Evolutionary conservation across 2,329 filamentous ascomycete genomes (phyloP), one percentile per base, ranked within the genome.

Genomic region (Ophiosphaerella herpotricha): DNA sequence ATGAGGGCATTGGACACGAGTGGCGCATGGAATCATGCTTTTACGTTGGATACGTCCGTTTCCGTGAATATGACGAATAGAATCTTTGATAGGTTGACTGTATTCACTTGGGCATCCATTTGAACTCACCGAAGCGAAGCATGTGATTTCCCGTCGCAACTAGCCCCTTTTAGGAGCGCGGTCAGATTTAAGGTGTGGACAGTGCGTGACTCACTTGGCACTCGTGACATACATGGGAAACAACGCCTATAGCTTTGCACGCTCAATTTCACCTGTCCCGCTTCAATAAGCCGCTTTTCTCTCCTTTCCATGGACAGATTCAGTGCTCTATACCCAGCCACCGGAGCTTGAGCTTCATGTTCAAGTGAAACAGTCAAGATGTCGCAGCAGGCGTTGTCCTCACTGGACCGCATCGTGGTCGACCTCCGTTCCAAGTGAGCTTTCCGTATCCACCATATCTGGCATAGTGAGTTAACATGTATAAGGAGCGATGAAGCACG

Each of bases 381-480:
- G 70, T 65, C 65, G 60, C 68, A 71, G 63, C 71, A 68, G 55
- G 54, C 67, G 55, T 61, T 62, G 50, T 54, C 61, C 46, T 58
- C 61, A 50, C 75, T 81, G 59, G 80, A 82, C 68, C 77, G 82
- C 66, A 77, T 84, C 60, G 83, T 83, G 63, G 61, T 73, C 51
- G 82, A 85, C 66, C 74, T 85, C 54, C 81, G 80, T 60, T 84
- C 81, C 51, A 84, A 83, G 75, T 78, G 62, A 75, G 63, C 51
- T 37, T 26, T 36, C 44, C 14, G 23, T 29, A 21, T 26, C 39
- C 39, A 32, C 34, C 26, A 18, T 14, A 7, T 32, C 36, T 18
- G 42, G 23, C 5, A 13, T 40, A 2, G 13, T 34, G 31, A 13
- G 50, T 62, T 66, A 49, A 67, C 57, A 33, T 36, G 3, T 8